These are phyloP conservation scores for Penicillium lividum DNA, from an alignment of 495 filamentous ascomycete species.

Conservation along the genomic window DNA sequence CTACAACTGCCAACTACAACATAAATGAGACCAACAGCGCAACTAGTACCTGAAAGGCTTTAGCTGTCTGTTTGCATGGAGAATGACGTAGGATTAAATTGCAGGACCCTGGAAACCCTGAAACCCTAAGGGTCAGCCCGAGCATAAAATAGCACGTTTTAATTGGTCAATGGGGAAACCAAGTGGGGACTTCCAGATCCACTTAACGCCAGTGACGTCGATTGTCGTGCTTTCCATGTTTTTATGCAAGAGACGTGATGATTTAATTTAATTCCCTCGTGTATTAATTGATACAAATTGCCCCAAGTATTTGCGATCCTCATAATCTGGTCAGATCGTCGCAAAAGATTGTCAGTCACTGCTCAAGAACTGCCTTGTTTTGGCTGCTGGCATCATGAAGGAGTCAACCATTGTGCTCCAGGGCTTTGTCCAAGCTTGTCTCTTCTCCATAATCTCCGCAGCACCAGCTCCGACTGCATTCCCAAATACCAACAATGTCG, in stretches of 20 bases:
- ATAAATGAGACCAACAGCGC: not conserved
- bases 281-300: not conserved
- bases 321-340: not conserved
- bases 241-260: not conserved
- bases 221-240: not conserved
- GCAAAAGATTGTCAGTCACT: not conserved
- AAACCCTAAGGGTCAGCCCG: not conserved
- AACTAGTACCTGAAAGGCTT: not conserved
- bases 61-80: not conserved
- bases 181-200: not conserved
- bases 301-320: not conserved
- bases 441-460: conserved; percentile 18
- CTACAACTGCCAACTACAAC: too few species aligned
- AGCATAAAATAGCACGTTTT: not conserved
- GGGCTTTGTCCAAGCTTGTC: conserved; percentile 12
- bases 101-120: not conserved
- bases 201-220: conserved; percentile 4
- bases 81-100: not conserved
- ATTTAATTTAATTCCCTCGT: not conserved
- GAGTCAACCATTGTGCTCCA: not conserved
- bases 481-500: conserved; percentile 8
- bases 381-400: not conserved
- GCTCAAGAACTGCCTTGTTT: not conserved
- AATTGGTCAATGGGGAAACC: not conserved
- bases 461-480: conserved; percentile 24